Evolutionary conservation across 108 stramenopile genomes (phyloP).

Genomic region (Parmales sp.): DNA sequence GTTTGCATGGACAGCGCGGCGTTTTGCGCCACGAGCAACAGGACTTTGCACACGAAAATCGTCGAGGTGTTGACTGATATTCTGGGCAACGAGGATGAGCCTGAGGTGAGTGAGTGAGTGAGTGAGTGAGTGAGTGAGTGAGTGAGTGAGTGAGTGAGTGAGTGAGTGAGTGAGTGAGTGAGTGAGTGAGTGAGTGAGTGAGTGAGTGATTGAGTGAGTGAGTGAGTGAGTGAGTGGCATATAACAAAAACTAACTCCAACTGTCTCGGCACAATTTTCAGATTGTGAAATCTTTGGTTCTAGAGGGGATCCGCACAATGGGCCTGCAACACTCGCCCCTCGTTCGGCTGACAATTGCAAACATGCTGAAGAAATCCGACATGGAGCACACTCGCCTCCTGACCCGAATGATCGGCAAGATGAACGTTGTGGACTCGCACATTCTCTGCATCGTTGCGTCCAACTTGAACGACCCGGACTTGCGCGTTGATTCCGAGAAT

Average conservation of each 20-base stretch:
- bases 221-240: too few species aligned
- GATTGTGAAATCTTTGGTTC: neutral
- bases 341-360: neutral
- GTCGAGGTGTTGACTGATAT: neutral
- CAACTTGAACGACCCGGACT: neutral
- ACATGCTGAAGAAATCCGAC: neutral
- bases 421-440: neutral
- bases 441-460: neutral
- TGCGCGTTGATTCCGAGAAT: neutral
- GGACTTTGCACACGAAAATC: neutral
- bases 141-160: too few species aligned
- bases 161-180: too few species aligned
- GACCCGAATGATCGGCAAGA: neutral
- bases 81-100: neutral
- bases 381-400: neutral
- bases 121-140: too few species aligned
- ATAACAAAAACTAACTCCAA: too few species aligned
- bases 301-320: neutral
- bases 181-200: too few species aligned
- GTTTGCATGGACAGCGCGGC: conserved; percentile 2
- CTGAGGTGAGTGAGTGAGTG: too few species aligned
- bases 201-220: too few species aligned
- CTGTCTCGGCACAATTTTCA: too few species aligned
- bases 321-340: conserved; percentile 5
- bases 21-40: neutral